Evolutionary conservation across 805 yeast species (phyloP).

Genomic region (Pichia nakasei): DNA sequence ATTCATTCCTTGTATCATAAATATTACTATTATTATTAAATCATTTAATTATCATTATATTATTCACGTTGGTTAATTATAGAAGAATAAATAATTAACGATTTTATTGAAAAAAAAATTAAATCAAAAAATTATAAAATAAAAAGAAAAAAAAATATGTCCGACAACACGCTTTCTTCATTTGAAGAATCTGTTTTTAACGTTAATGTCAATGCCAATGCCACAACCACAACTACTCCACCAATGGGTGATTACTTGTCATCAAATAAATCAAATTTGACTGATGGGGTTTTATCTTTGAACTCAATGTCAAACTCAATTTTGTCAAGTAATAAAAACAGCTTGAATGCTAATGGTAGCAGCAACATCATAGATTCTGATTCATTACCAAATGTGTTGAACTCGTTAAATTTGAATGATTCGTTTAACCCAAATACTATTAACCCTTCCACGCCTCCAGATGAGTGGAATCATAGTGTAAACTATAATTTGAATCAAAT

Average conservation of each 20-base stretch:
- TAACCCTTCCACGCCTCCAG: constrained; percentile 24
- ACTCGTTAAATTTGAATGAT: constrained; percentile 35
- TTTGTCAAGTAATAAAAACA: constrained; percentile 4
- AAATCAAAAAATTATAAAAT: neutral
- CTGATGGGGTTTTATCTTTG: constrained; percentile 8
- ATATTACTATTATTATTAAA: no score
- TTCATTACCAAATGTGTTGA: constrained; percentile 42
- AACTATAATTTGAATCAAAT: neutral
- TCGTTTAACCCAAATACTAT: constrained; percentile 17
- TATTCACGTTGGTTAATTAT: neutral
- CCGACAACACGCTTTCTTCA: constrained; percentile 28
- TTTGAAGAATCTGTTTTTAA: constrained; percentile 22
- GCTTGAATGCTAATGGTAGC: neutral
- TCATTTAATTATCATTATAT: no score
- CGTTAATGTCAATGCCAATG: constrained; percentile 16
- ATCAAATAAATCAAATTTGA: constrained; percentile 8
- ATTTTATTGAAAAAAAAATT: neutral
- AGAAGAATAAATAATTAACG: neutral
- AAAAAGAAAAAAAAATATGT: constrained; percentile 13
- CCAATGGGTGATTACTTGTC: constrained; percentile 22
- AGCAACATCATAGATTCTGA: constrained; percentile 15
- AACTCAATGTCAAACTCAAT: constrained; percentile 2
- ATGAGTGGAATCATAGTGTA: constrained; percentile 11
- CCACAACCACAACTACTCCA: constrained; percentile 26
- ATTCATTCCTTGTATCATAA: neutral